These are phyloP conservation scores for Colletotrichum musae DNA, from an alignment of 2,329 filamentous ascomycete species.

Conservation along the genomic window DNA sequence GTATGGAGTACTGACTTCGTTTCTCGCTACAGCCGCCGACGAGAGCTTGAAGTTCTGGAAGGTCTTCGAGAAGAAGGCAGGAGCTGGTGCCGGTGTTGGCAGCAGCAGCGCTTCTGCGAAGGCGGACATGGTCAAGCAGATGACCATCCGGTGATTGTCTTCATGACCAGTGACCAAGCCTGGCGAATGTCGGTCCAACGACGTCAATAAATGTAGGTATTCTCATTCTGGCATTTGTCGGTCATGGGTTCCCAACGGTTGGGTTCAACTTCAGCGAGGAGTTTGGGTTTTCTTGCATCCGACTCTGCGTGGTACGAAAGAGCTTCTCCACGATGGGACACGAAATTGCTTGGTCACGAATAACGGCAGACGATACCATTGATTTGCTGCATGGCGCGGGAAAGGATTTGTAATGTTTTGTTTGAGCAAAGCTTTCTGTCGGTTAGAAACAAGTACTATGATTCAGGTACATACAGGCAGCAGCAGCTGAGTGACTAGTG, in stretches of 20 bases:
- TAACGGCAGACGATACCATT: constrained; percentile 33
- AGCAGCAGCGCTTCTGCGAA: constrained; percentile 80
- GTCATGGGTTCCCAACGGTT: constrained; percentile 52
- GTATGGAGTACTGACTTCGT: constrained; percentile 40
- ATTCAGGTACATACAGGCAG: not conserved
- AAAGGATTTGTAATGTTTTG: constrained; percentile 17
- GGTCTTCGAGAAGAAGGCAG: constrained; percentile 98
- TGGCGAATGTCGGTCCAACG: constrained; percentile 42
- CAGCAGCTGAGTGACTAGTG: constrained; percentile 21
- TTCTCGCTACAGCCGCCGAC: constrained; percentile 76
- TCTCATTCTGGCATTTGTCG: constrained; percentile 58
- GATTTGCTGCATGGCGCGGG: constrained; percentile 14
- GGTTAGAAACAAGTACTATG: constrained; percentile 11
- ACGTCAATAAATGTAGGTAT: constrained; percentile 62
- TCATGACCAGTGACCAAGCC: constrained; percentile 26
- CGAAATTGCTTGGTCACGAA: constrained; percentile 43
- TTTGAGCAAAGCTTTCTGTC: constrained; percentile 20
- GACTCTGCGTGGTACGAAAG: constrained; percentile 66
- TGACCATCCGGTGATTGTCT: constrained; percentile 84
- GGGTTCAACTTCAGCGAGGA: constrained; percentile 63
- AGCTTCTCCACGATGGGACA: constrained; percentile 57
- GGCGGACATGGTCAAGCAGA: constrained; percentile 91
- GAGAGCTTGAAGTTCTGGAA: constrained; percentile 99
- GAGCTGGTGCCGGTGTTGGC: constrained; percentile 76
- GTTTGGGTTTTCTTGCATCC: constrained; percentile 61